These are phyloP conservation scores for Fusarium clavum DNA, from an alignment of 2,329 filamentous ascomycete species.

Conservation along the genomic window DNA sequence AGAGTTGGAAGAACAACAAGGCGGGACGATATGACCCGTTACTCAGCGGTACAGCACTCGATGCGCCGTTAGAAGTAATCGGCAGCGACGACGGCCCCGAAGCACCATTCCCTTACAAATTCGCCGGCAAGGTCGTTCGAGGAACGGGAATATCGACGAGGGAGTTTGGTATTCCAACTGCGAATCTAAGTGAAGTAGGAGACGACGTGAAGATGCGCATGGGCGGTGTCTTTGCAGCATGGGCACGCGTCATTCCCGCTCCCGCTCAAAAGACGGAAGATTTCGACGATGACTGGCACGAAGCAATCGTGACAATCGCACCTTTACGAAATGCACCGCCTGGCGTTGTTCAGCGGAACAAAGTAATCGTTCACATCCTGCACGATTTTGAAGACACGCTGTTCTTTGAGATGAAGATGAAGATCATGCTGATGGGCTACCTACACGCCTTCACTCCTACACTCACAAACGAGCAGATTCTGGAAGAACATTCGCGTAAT, in stretches of 20 bases:
- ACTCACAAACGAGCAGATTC: conserved; percentile 36
- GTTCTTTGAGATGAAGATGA: conserved; percentile 60
- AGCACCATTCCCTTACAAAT: conserved; percentile 64
- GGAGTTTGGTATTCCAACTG: conserved; percentile 63
- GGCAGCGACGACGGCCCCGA: conserved; percentile 64
- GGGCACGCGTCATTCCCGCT: conserved; percentile 61
- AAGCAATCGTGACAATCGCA: conserved; percentile 68
- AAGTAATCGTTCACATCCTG: conserved; percentile 66
- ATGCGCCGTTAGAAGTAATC: conserved; percentile 54
- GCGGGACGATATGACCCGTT: conserved; percentile 53
- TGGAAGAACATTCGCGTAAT: conserved; percentile 54
- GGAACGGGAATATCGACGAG: conserved; percentile 57
- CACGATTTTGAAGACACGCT: conserved; percentile 59
- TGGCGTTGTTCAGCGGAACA: conserved; percentile 61
- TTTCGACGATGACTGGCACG: conserved; percentile 64
- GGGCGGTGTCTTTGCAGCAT: conserved; percentile 73
- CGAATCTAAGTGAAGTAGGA: conserved; percentile 64
- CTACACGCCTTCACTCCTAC: conserved; percentile 55
- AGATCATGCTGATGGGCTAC: conserved; percentile 70
- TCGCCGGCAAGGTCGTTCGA: conserved; percentile 60
- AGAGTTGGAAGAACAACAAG: conserved; percentile 54
- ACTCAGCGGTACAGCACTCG: conserved; percentile 48
- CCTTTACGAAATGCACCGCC: conserved; percentile 60
- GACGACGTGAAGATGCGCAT: conserved; percentile 66
- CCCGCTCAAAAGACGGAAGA: conserved; percentile 49